These are phyloP conservation scores for Euclidium syriacum DNA, from an alignment of 345 rosid species.

Conservation along the genomic window DNA sequence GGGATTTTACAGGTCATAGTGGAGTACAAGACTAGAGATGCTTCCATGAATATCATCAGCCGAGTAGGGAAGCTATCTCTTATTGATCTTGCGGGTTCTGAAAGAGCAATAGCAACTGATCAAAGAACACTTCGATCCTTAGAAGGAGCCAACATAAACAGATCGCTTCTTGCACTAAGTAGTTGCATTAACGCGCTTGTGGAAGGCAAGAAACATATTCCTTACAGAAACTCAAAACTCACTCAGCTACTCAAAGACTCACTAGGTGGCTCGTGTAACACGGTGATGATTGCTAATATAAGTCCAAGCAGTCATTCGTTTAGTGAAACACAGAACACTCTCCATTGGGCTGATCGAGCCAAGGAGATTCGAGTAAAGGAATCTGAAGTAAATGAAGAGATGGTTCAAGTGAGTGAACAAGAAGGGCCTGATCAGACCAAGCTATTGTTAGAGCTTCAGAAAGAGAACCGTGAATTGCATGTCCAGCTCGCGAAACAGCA, in stretches of 20 bases:
- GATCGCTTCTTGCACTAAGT: slow-evolving; percentile 90
- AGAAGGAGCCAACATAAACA: slow-evolving; percentile 92
- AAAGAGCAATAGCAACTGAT: slow-evolving; percentile 92
- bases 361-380: slow-evolving; percentile 77
- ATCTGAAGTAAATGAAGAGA: slow-evolving; percentile 49
- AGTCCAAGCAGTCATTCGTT: slow-evolving; percentile 86
- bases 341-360: slow-evolving; percentile 96
- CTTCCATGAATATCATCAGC: slow-evolving; percentile 54
- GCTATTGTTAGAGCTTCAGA: slow-evolving; percentile 75
- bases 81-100: slow-evolving; percentile 98
- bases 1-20: slow-evolving; percentile 52
- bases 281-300: slow-evolving; percentile 91
- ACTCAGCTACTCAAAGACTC: slow-evolving; percentile 97
- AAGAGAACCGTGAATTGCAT: slow-evolving; percentile 78
- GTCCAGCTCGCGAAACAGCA: slow-evolving; percentile 70
- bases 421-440: slow-evolving; percentile 56
- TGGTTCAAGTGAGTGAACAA: slow-evolving; percentile 42
- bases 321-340: slow-evolving; percentile 93
- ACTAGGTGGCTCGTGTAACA: slow-evolving; percentile 84
- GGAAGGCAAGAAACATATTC: slow-evolving; percentile 93
- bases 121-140: slow-evolving; percentile 83
- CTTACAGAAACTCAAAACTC: slow-evolving; percentile 88
- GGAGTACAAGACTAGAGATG: slow-evolving; percentile 67
- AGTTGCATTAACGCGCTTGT: slow-evolving; percentile 96
- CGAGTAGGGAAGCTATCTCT: slow-evolving; percentile 82